A percentile compares a stretch with the other conserved stretches of the same genome.
Conservation (phyloP, 129 eudicot species). For the Saussurea involucrata region DNA sequence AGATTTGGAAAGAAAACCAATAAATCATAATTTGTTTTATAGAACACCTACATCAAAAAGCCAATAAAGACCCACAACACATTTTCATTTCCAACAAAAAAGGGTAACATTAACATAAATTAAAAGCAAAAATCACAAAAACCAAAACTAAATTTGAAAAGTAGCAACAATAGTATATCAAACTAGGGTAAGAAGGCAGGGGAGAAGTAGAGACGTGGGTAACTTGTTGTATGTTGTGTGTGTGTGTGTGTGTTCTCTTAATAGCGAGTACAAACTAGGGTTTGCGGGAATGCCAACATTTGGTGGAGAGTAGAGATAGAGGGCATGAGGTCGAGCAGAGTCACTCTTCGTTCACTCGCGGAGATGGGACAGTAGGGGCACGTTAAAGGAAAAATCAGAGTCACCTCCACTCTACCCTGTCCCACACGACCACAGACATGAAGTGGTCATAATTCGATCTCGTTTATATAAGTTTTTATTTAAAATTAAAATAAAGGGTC, state of each 20-base stretch:
- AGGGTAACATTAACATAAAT: not conserved
- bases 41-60: too few species aligned
- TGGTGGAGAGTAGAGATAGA: not conserved
- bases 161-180: not conserved
- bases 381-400: not conserved
- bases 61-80: not conserved
- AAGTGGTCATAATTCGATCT: not conserved
- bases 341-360: not conserved
- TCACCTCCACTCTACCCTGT: too few species aligned
- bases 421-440: not conserved
- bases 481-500: not conserved
- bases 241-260: too few species aligned
- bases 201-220: not conserved
- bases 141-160: too few species aligned
- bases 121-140: too few species aligned
- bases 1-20: not conserved
- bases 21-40: too few species aligned
- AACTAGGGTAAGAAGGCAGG: not conserved
- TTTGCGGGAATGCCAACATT: not conserved
- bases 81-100: not conserved
- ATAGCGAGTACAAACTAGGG: not conserved
- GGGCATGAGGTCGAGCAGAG: not conserved
- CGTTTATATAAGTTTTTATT: not conserved
- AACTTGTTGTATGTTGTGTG: not conserved
- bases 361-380: not conserved